Conservation (phyloP, 75 land plant genomes). For the Ceratopteris richardii region DNA sequence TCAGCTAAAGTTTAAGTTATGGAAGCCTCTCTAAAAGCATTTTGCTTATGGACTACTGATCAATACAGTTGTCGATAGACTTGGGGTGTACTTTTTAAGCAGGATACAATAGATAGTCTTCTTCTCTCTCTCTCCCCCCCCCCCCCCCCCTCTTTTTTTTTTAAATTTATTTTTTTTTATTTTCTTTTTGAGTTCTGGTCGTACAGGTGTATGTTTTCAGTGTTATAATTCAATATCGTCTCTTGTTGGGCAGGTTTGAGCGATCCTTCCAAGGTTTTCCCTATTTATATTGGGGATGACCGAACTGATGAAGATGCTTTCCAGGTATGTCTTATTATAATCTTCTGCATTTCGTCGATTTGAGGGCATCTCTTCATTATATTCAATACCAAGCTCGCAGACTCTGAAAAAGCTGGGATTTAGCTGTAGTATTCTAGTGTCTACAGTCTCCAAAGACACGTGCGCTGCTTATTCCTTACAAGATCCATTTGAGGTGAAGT, state of each 20-base stretch:
- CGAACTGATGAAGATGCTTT: constrained; percentile 86
- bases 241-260: constrained; percentile 26
- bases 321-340: constrained; percentile 34
- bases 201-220: no score
- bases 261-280: constrained; percentile 36
- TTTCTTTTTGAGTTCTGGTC: no score
- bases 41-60: no score
- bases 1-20: no score
- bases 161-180: no score
- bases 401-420: constrained; percentile 6
- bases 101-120: no score
- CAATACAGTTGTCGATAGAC: no score
- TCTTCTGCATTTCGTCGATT: not conserved
- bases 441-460: constrained; percentile 22
- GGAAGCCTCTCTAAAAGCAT: no score
- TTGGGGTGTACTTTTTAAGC: no score
- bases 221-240: no score
- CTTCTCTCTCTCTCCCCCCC: no score
- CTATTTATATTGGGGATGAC: constrained; percentile 80
- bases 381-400: constrained; percentile 2
- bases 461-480: constrained; percentile 21
- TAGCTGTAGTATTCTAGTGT: constrained; percentile 25
- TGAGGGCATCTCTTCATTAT: not conserved
- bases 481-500: constrained; percentile 23
- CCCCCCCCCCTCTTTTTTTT: no score